Evolutionary conservation across 768 basidiomycete species (phyloP), one percentile per base, ranked within the genome.

Genomic region (Boletus huronensis): DNA sequence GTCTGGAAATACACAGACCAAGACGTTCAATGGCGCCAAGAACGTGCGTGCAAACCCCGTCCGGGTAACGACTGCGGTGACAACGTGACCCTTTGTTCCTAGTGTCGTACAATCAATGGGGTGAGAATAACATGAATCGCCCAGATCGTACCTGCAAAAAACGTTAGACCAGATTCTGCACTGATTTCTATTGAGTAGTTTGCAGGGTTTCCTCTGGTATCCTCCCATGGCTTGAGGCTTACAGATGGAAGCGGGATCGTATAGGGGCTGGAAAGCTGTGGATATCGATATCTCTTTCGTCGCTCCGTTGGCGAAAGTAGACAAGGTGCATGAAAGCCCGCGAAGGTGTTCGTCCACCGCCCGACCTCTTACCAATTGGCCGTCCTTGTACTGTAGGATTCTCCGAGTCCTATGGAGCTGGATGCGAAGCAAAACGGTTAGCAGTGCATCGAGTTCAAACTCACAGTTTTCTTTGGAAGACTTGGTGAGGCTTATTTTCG

Each of bases 261-360:
- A 31, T 2, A 48, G 6, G 8, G 65, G 65, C 4, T 52, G 50
- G 17, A 65, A 65, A 28, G 45, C 17, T 3, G 65, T 67, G 13
- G 53, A 1, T 19, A 53, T 59, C 1, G 35, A 39, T 9, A 67
- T 38, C 16, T 64, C 57, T 47, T 35, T 25, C 9, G 31, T 62
- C 4, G 56, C 59, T 39, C 55, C 63, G 26, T 65, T 55, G 14
- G 52, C 28, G 14, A 67, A 62, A 6, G 28, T 32, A 32, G 31
- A 32, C 31, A 32, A 25, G 10, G 35, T 17, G 35, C 17, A 36
- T n/a, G n/a, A 8, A 11, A 23, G 19, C 13, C 21, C 19, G 5
- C 19, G 6, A 21, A 23, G 17, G 39, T 1, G 21, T 23, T 40
- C 13, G 11, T 14, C 19, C 19, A 7, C 21, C 23, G 14, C 41